Evolutionary conservation across 2,329 filamentous ascomycete genomes (phyloP), one percentile per base, ranked within the genome.

Genomic region (Exophiala viscosa): DNA sequence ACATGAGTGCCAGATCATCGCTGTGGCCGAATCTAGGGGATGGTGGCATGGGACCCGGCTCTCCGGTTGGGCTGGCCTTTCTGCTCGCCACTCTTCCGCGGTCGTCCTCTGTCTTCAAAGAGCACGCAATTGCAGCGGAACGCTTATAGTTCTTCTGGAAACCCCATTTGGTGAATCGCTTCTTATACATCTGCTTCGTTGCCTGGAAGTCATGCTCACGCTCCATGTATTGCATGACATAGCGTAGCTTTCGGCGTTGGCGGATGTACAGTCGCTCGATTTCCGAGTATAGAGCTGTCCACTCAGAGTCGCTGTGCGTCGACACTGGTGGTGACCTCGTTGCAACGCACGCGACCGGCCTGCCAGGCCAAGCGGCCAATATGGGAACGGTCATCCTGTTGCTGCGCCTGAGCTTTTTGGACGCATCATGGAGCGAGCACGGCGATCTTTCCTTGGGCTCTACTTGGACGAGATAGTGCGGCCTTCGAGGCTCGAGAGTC

Each of bases 141-240:
- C 34, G 43, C 32, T 43, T 52, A 5, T 7, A 17, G 33, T 52
- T 52, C 43, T 52, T 52, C 14, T 46, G 34, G 23, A 52, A 47
- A 31, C 49, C 49, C 49, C 42, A 52, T 47, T 47, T 47, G 15
- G 49, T n/a, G 28, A 52, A 52, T 7, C 49, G 42, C 33, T 39
- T 52, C 18, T 52, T 52, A 43, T 47, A 52, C 49, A 52, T 52
- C 33, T 47, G 49, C 35, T 41, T 47, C 43, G 42, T 52, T 18
- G 42, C 49, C 28, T 47, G 32, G 14, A 46, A 52, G 23, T 20
- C 42, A 34, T 47, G 20, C 35, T 46, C 14, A n/a, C 31, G 15
- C 28, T 51, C 42, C 48, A 51, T 51, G 20, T 51, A 46, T 38
- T 31, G 23, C 31, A 51, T 51, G 31, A 51, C 20, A 33, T 46